Evolutionary conservation across 1,139 yeast species (phyloP).

Genomic region (Lodderomyces margitis): DNA sequence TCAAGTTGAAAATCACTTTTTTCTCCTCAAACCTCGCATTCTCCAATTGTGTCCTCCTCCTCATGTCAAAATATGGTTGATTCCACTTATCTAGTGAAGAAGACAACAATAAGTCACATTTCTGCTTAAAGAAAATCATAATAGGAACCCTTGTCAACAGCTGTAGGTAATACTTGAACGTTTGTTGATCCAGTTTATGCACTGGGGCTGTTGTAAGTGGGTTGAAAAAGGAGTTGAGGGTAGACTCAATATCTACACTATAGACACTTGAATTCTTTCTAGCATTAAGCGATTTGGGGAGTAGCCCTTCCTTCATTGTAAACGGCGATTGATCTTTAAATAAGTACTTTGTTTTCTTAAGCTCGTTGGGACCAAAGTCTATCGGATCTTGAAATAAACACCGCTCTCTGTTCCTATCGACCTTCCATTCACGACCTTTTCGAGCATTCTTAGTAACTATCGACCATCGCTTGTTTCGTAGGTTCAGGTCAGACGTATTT

Average conservation of each 20-base stretch:
- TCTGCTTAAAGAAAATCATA: constrained; percentile 29
- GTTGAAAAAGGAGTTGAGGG: constrained; percentile 22
- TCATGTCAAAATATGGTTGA: constrained; percentile 16
- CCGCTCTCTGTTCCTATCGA: not conserved
- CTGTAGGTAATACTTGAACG: constrained; percentile 31
- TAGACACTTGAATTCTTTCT: not conserved
- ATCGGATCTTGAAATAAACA: constrained; percentile 8
- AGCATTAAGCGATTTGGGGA: not conserved
- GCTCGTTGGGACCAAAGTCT: constrained; percentile 10
- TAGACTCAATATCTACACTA: constrained; percentile 3
- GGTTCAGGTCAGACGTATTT: constrained; percentile 1
- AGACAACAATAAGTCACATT: constrained; percentile 29
- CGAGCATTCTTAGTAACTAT: constrained; percentile 6
- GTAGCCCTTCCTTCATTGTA: not conserved
- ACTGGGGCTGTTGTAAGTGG: constrained; percentile 21
- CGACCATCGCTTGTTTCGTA: constrained; percentile 3
- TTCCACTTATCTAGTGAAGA: constrained; percentile 27
- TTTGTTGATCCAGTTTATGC: constrained; percentile 14
- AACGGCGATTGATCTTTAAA: constrained; percentile 4
- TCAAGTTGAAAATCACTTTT: constrained; percentile 26
- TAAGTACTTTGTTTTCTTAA: constrained; percentile 5
- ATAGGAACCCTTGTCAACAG: constrained; percentile 32
- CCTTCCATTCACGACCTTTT: not conserved
- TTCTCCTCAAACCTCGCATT: constrained; percentile 12
- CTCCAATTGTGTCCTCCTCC: not conserved